Base-by-base conservation (phyloP, 1,139 yeast species). In the Entelexis sorbosivorans region DNA sequence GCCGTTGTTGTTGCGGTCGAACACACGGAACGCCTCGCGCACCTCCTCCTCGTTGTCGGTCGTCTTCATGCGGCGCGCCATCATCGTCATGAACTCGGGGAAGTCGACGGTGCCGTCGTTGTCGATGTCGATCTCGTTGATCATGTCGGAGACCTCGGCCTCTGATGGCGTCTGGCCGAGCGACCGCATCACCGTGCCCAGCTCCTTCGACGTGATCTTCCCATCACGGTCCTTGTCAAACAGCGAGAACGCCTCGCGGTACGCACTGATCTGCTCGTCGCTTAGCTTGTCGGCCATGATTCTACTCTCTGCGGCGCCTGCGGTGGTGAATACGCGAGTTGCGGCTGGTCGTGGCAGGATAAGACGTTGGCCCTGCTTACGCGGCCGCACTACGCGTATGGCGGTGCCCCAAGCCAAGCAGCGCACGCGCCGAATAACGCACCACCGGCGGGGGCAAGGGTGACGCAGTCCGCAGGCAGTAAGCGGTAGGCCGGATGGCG, bases 161-260 rank as follows among this genome's bases (percentile, higher is more conserved):
- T 91, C 97, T 40, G 95, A 82, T 31, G 98, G 98, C 65, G 89
- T 89, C 70, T 88, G 94, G 46, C 97, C 98, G 65, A 91, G 75
- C 17, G 96, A 86, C 71, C 98, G 82, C 98, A 91, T 91, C 52
- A 91, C 98, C 10, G 96, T 88, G 60, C 98, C 97, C 63, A 91
- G 76, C 70, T 91, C 98, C 66, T 85, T 81, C 63, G 96, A 86
- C 58, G 96, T 88, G 73, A 91, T 91, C 67, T 87, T 78, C 57
- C 97, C 98, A 71, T 89, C 97, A 63, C 89, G 84, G 68, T 91
- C 96, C 70, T 87, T 88, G 73, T 91, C 97, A 62, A 91, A 91
- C 59, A 91, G 78, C 53, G 96, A 86, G 68, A 91, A 91, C 13
- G 98, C 98, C 74, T 91, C 98, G 70, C 87, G 88, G 71, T 91